Evolutionary conservation across 2,329 filamentous ascomycete genomes (phyloP).

Genomic region (Diaporthe sp.): DNA sequence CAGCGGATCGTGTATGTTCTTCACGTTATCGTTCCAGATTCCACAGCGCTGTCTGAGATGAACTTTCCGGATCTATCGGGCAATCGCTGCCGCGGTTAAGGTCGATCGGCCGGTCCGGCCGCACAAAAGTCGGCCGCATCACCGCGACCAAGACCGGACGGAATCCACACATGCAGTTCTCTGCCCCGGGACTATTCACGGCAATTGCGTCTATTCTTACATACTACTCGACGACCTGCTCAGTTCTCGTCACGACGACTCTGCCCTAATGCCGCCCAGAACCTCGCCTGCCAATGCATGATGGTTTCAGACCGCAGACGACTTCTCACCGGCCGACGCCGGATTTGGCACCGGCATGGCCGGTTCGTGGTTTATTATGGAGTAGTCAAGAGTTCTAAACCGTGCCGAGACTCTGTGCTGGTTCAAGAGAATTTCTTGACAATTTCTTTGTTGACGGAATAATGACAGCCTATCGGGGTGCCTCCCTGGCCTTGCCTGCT

Average conservation of each 20-base stretch:
- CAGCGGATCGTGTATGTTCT: background rate
- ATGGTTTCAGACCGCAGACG: background rate
- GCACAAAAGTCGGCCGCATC: background rate
- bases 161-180: background rate
- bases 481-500: background rate
- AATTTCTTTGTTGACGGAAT: background rate
- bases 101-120: background rate
- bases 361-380: background rate
- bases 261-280: too few relatives aligned
- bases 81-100: background rate
- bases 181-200: background rate
- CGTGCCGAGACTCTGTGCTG: too few relatives aligned
- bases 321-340: background rate
- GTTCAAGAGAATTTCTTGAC: background rate
- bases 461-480: background rate
- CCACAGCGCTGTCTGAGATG: background rate
- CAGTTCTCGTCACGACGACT: background rate
- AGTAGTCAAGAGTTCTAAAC: background rate
- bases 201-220: background rate
- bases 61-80: background rate
- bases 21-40: background rate
- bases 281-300: too few relatives aligned
- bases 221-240: too few relatives aligned
- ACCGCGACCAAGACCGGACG: background rate
- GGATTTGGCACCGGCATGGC: too few relatives aligned